phyloP scores from a whole-genome alignment of 768 basidiomycete species.

The Boletus rufocinnamomeus region DNA sequence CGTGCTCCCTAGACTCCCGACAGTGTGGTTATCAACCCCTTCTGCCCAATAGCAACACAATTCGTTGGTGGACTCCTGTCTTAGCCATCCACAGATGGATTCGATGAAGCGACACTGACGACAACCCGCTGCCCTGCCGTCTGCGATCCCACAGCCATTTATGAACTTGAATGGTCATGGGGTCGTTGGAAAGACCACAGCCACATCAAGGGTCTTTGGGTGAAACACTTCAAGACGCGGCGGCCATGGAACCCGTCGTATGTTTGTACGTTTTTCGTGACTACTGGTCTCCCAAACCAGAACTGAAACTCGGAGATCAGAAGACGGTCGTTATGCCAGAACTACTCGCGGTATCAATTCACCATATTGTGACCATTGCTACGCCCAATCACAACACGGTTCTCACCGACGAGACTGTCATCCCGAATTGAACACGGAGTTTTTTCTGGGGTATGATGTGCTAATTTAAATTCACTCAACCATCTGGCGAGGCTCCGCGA shows the following conservation, averaged over 20 bases:
- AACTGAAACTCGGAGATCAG: no score
- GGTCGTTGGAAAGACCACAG: no score
- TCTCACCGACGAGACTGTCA: not conserved
- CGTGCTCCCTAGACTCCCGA: not conserved
- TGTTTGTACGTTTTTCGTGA: no score
- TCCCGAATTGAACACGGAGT: not conserved
- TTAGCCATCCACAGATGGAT: no score
- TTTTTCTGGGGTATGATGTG: not conserved
- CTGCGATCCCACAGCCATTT: no score
- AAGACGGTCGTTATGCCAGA: not conserved
- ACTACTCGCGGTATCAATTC: not conserved
- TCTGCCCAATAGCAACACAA: not conserved
- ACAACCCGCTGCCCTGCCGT: no score
- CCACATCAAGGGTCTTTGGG: no score
- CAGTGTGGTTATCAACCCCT: not conserved
- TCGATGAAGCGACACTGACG: no score
- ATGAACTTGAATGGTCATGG: no score
- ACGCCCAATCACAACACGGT: not conserved
- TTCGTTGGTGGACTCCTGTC: not conserved
- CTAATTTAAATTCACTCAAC: not conserved
- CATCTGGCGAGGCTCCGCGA: no score
- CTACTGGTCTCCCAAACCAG: no score
- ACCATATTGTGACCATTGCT: not conserved
- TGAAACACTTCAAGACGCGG: no score
- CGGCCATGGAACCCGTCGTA: not conserved